A percentile compares a stretch with the other conserved stretches of the same genome.
Conservation (phyloP, 345 rosid species). For the Microcos paniculata region DNA sequence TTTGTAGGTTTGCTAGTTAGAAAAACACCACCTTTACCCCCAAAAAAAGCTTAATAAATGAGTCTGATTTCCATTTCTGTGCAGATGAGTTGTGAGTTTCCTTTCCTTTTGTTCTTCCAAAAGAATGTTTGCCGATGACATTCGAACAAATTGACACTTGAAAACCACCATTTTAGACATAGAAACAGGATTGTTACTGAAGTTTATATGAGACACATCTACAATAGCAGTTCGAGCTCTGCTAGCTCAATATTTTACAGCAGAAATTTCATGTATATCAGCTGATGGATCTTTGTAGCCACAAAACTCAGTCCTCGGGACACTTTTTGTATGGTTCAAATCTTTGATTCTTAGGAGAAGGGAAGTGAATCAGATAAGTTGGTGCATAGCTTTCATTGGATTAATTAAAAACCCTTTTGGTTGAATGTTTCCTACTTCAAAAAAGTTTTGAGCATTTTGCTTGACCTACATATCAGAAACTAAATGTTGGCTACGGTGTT, state of each 20-base stretch:
- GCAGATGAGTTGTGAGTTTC: neutral
- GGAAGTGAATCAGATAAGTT: neutral
- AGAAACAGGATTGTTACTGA: neutral
- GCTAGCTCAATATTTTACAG: neutral
- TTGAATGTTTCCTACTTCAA: neutral
- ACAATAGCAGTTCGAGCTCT: neutral
- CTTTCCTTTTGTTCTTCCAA: neutral
- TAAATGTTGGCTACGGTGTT: neutral
- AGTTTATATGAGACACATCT: neutral
- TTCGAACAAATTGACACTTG: neutral
- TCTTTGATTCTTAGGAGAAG: neutral
- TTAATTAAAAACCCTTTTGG: neutral
- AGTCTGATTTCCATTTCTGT: neutral
- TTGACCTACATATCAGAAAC: neutral
- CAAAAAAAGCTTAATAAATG: neutral
- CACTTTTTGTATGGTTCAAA: neutral
- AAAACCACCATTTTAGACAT: neutral
- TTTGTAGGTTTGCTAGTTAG: neutral
- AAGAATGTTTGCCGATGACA: neutral
- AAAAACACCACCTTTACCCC: neutral
- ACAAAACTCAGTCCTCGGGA: neutral
- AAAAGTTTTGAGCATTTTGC: neutral
- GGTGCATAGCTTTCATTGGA: neutral
- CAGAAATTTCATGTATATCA: neutral
- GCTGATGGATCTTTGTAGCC: neutral